phyloP scores from a whole-genome alignment of 331 rosid genomes.

The Pyrus hybrid region DNA sequence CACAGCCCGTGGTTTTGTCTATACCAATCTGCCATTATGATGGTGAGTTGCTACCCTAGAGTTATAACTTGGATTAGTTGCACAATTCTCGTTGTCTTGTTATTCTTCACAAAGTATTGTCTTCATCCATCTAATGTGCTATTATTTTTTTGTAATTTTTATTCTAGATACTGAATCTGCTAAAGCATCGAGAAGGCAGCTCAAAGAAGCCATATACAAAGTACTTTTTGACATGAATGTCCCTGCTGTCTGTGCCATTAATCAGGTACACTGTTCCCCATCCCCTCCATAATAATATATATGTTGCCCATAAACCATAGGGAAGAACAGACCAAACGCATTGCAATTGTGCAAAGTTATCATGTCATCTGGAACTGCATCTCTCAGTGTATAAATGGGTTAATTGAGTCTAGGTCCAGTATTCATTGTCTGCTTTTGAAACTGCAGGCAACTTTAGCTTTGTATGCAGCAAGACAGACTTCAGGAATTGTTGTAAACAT shows the following conservation, averaged over 20 bases:
- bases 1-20: conserved; percentile 61
- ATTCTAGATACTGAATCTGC: conserved; percentile 69
- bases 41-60: conserved; percentile 38
- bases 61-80: background rate
- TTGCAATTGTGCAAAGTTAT: background rate
- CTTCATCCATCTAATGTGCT: background rate
- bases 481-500: conserved; percentile 85
- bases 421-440: conserved; percentile 11
- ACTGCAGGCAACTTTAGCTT: conserved; percentile 69
- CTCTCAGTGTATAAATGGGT: background rate
- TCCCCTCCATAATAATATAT: background rate
- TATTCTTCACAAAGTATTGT: background rate
- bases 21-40: conserved; percentile 74
- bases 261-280: conserved; percentile 40
- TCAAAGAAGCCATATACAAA: conserved; percentile 52
- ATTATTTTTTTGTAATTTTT: background rate
- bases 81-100: background rate
- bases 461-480: conserved; percentile 65
- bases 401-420: background rate
- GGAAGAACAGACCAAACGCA: background rate
- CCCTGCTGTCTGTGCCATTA: conserved; percentile 76
- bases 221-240: conserved; percentile 75
- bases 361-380: background rate
- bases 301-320: background rate
- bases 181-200: conserved; percentile 65